phyloP scores from a whole-genome alignment of 75 land plant genomes.

The Pinus tabuliformis region DNA sequence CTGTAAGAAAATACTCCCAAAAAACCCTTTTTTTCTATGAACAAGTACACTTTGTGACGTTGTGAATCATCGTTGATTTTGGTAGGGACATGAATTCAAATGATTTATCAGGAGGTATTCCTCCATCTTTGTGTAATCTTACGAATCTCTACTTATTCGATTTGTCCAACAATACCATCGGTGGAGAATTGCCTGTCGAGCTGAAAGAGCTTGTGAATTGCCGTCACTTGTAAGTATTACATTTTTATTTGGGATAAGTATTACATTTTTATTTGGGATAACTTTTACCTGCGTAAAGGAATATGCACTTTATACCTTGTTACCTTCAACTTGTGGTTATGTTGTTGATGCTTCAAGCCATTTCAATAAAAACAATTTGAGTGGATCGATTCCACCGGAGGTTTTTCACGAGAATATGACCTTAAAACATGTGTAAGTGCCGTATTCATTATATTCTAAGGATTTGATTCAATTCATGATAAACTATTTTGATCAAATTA shows the following conservation, averaged over 20 bases:
- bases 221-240: constrained; percentile 5
- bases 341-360: constrained; percentile 35
- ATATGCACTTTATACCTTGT: no score
- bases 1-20: constrained; percentile 40
- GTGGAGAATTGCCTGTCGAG: constrained; percentile 55
- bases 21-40: not conserved
- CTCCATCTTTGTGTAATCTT: constrained; percentile 58
- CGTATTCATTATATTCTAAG: not conserved
- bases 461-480: not conserved
- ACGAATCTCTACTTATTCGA: constrained; percentile 61
- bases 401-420: constrained; percentile 49
- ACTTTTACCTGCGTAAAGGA: not conserved
- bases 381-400: constrained; percentile 45
- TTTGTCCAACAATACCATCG: constrained; percentile 54
- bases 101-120: constrained; percentile 56
- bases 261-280: not conserved
- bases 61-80: not conserved
- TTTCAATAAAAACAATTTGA: constrained; percentile 63
- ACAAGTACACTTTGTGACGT: not conserved
- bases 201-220: not conserved
- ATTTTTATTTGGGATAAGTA: not conserved
- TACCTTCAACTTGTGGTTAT: no score
- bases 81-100: constrained; percentile 68
- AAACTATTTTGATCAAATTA: not conserved
- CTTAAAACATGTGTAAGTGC: constrained; percentile 67